Base-by-base conservation (phyloP, 2,329 filamentous ascomycete species). In the Aspergillus spinulosporus region DNA sequence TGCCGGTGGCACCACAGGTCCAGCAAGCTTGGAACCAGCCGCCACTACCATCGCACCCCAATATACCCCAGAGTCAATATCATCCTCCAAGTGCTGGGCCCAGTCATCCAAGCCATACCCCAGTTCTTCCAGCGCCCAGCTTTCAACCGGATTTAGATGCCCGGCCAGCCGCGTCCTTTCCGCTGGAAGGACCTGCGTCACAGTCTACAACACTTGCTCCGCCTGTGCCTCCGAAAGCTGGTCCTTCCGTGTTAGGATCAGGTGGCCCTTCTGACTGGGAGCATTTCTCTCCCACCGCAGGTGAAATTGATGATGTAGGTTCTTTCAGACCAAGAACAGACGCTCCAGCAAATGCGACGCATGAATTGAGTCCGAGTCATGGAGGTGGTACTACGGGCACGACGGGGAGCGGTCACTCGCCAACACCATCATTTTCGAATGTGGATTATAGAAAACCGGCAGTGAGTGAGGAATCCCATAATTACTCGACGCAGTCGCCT, bases 241-340 rank as follows among this genome's bases (percentile, higher is more conserved):
- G 61, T 37, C 52, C 64, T n/a, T 75, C 76, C 42, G 74, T 72
- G 9, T 60, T 79, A 34, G 76, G 76, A 1, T 62, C 63, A 43
- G 75, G 76, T 3, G 70, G 72, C 1, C 78, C 77, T 3, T 80
- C 78, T 3, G 78, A 79, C 56, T 80, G 77, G 78, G 77, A 80
- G 58, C 73, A 78, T 61, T 70, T 77, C 54, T 65, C 66, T 4
- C 64, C 68, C 14, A 63, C 64, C 5, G 66, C 67, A 5, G 72
- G 68, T 28, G 67, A 73, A 21, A 62, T 76, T 42, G 74, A 78
- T 52, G 75, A 77, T 58, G 57, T 61, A 8, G 56, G 61, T 14
- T 61, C 60, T 46, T 69, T 68, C 34, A 62, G 61, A 21, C 57
- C 61, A 8, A 64, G 59, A 44, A 59, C 49, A 29, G 56, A 56